Base-by-base conservation (phyloP, 2,329 filamentous ascomycete genomes). In the Podosphaera aphanis region DNA sequence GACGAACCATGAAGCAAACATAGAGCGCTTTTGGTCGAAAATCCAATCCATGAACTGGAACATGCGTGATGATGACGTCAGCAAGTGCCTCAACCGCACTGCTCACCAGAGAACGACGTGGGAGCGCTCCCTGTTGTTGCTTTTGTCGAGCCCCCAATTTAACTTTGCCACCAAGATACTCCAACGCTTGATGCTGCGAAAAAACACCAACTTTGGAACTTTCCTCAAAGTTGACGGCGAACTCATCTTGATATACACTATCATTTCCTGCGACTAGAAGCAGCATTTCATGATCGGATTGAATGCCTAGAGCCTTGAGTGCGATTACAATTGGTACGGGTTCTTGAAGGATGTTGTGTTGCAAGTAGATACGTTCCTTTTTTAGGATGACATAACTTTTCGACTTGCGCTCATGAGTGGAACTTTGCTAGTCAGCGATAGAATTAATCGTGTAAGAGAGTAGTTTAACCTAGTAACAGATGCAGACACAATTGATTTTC, bases 11-110 rank as follows among this genome's bases (percentile, higher is more conserved):
- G 66, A 93, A 83, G 42, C 88, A 88, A 46, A 98, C 76, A 57
- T 95, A 98, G 7, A 95, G 73, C 19, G 88, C 86, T 60, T 98
- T 98, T n/a, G 88, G 86, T 47, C 90, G 78, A 61, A 95, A 95
- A 58, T 98, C 86, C 53, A 93, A 73, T 40, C 83, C 83, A 54
- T 83, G 74, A 33, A 98, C 86, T 4, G 85, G 80, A 25, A 98
- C 86, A 55, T 98, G 90, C 5, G 90, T 88, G 49, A 98, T 84
- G 50, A 98, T 81, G 46, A 95, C 80, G 56, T 85, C 88, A 16
- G 86, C 82, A 36, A 98, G 69, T 18, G 88, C 86, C 60, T 98
- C 90, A 1, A 98, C 71, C 2, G 85, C 90, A 63, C 95, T 86
- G 57, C 93, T 83, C 19, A 86, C 78, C 53, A 85, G 79, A 53